phyloP scores from a whole-genome alignment of 352 stramenopile species.

The Globisporangium echinulatum region DNA sequence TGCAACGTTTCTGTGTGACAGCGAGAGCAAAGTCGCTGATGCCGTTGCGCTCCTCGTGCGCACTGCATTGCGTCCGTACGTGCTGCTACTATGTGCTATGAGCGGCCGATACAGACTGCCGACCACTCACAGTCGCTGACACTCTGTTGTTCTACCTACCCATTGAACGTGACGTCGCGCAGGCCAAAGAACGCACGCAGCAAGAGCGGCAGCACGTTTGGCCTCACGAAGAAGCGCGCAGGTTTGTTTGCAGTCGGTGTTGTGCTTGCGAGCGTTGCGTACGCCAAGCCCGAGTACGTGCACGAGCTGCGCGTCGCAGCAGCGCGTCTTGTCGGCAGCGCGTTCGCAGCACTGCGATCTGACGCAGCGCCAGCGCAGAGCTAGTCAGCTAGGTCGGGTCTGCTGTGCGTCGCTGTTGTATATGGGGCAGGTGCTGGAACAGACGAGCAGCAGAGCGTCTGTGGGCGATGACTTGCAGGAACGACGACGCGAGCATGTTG shows the following conservation, averaged over 20 bases:
- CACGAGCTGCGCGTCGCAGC: background rate
- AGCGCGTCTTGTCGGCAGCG: background rate
- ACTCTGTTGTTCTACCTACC: background rate
- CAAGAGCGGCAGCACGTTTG: constrained; percentile 26
- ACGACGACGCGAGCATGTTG: no score
- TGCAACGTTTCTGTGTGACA: constrained; percentile 34
- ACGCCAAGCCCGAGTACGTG: background rate
- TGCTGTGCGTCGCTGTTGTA: no score
- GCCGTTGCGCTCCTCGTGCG: constrained; percentile 33
- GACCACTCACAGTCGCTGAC: background rate
- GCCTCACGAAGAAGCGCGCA: constrained; percentile 10
- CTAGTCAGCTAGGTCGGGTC: background rate
- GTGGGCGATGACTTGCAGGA: no score
- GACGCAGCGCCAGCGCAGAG: background rate
- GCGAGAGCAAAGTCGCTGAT: constrained; percentile 28
- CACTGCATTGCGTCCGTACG: constrained; percentile 48
- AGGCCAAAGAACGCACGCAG: constrained; percentile 47
- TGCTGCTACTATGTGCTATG: background rate
- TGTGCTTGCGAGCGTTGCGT: background rate
- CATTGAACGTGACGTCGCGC: background rate
- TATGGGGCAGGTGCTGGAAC: no score
- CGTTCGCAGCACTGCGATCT: background rate
- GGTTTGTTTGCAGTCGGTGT: constrained; percentile 12
- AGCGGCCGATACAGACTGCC: no score
- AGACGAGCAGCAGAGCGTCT: no score